Percentiles rank a stretch among this genome's conserved stretches.
phyloP scores from a whole-genome alignment of 192 early-diverging fungal species.

The Ambispora gerdemannii region DNA sequence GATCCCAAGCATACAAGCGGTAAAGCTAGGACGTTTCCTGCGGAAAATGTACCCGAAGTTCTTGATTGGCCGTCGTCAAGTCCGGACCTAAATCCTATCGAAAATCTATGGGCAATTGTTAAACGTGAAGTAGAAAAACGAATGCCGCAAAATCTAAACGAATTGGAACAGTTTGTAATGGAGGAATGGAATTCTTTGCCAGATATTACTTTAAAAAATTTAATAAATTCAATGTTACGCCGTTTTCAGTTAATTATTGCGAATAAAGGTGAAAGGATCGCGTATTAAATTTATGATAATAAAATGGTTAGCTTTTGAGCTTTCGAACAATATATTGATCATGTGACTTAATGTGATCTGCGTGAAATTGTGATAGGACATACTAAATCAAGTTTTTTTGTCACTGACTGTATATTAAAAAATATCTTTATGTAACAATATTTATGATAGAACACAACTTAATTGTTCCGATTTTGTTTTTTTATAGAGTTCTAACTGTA shows the following conservation, averaged over 20 bases:
- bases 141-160: not conserved
- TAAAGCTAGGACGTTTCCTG: not conserved
- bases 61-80: not conserved
- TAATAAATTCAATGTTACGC: not conserved
- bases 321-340: not conserved
- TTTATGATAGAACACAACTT: too few relatives aligned
- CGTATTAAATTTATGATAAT: slow-evolving; percentile 13
- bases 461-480: too few relatives aligned
- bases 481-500: too few relatives aligned
- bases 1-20: not conserved
- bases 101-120: not conserved
- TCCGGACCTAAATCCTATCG: not conserved
- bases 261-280: not conserved
- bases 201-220: not conserved
- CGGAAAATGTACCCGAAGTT: not conserved
- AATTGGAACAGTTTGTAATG: not conserved
- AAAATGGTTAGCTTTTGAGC: not conserved
- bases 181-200: not conserved
- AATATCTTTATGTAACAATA: too few relatives aligned
- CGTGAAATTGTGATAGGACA: too few relatives aligned
- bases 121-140: slow-evolving; percentile 12
- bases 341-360: too few relatives aligned
- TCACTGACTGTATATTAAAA: too few relatives aligned
- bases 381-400: too few relatives aligned
- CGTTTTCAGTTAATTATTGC: not conserved